Evolutionary conservation across 164 flowering plant species (phyloP), one percentile per base, ranked within the genome.

Genomic region (Hamamelis virginiana): DNA sequence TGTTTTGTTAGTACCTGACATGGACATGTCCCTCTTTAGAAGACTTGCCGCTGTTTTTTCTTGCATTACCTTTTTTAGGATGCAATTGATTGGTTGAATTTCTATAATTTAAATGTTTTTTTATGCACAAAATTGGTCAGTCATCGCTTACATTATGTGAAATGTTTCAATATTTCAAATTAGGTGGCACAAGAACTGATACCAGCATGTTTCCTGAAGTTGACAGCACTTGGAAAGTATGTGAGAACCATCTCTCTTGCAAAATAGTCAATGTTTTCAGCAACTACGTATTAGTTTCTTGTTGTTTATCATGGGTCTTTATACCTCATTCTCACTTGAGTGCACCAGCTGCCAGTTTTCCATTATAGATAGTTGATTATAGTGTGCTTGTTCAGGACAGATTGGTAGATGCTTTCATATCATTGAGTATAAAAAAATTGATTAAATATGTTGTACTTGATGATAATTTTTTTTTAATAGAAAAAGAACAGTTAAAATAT

Each of bases 161-260:
- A 55, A 9, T 73, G 38, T 69, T 64, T 19, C 28, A 4, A 33
- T 66, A 53, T 67, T 66, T 46, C 33, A 50, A 33, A 70, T 52
- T 60, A 89, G 94, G 97, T 72, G 57, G 77, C 69, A 84, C 86
- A 61, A 64, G 66, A 71, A 69, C 76, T 63, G 95, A 91, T 14
- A 81, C 73, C 43, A 67, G 72, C 84, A 79, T 91, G 86, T 91
- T 91, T 77, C 97, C 97, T 63, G 97, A 88, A 76, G 97, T 82
- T 59, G 93, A 88, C 77, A 88, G 97, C 80, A 83, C 86, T 64
- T 91, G 97, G 95, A 90, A 90, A 76, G 97, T 91, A 87, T 51
- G 89, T 77, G 33, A 69, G 15, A 65, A 38, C 44, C 64, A 9
- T 72, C 18, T 64, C 57, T 59, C 8, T 66, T 45, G 26, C 41